phyloP scores from a whole-genome alignment of 2,329 filamentous ascomycete species.

The Arthroderma uncinatum region DNA sequence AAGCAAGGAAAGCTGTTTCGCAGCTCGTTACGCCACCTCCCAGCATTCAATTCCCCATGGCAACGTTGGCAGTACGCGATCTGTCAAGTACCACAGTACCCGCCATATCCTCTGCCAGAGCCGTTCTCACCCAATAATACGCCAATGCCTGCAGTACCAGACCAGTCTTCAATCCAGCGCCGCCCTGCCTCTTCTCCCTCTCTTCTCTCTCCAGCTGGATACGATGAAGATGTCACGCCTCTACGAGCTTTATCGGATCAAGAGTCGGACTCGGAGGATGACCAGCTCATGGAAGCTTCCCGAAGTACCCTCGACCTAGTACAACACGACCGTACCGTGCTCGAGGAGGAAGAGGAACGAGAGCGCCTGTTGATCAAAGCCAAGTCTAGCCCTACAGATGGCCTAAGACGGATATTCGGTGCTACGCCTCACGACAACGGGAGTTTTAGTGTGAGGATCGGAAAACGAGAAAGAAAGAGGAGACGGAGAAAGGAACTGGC shows the following conservation, averaged over 20 bases:
- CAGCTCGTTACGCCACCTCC: not conserved
- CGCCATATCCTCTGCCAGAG: not conserved
- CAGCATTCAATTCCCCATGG: not conserved
- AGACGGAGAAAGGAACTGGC: conserved; percentile 34
- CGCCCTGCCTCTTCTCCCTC: conserved; percentile 24
- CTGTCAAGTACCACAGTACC: not conserved
- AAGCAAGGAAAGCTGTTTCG: not conserved
- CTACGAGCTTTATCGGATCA: conserved; percentile 53
- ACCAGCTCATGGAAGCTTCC: conserved; percentile 53
- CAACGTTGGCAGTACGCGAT: not conserved
- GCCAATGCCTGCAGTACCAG: not conserved
- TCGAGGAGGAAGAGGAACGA: conserved; percentile 61
- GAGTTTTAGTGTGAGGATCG: conserved; percentile 39
- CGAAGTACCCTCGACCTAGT: conserved; percentile 60
- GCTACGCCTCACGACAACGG: conserved; percentile 26
- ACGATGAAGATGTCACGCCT: conserved; percentile 59
- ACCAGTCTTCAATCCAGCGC: not conserved
- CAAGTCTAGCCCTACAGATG: conserved; percentile 24
- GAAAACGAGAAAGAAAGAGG: conserved; percentile 42
- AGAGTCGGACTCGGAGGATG: conserved; percentile 66
- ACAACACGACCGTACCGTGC: conserved; percentile 56
- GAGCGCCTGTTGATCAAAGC: conserved; percentile 34
- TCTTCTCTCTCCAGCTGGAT: conserved; percentile 52
- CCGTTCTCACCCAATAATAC: not conserved
- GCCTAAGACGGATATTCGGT: conserved; percentile 33